A percentile compares a stretch with the other conserved stretches of the same genome.
These are phyloP conservation scores for Trypanosomatidae sp. DNA, from an alignment of 208 protist genomes.

Conservation along the genomic window DNA sequence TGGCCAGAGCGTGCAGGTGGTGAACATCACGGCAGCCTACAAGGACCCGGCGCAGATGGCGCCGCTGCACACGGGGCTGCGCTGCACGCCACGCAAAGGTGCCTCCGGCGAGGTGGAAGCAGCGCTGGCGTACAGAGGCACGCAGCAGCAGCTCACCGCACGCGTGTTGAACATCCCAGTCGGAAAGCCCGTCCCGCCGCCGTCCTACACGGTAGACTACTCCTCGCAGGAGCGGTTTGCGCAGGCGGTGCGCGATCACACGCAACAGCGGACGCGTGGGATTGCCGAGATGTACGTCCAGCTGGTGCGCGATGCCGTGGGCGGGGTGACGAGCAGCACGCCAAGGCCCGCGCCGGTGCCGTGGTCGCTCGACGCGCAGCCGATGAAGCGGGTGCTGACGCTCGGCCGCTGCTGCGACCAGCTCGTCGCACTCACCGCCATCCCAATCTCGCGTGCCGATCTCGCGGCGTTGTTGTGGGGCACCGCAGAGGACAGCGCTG, in stretches of 20 bases:
- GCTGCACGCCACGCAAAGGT: slow-evolving; percentile 29
- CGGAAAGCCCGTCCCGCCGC: slow-evolving; percentile 13
- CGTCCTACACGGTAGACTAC: slow-evolving; percentile 37
- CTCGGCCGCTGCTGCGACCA: slow-evolving; percentile 65
- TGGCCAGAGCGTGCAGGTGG: slow-evolving; percentile 74
- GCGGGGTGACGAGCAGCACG: slow-evolving; percentile 29
- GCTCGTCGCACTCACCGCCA: slow-evolving; percentile 65
- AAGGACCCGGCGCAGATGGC: slow-evolving; percentile 62
- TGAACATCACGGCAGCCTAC: slow-evolving; percentile 73
- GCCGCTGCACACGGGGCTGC: slow-evolving; percentile 33
- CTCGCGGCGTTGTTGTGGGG: slow-evolving; percentile 72
- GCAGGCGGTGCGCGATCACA: slow-evolving; percentile 76
- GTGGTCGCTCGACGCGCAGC: slow-evolving; percentile 51
- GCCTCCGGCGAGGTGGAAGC: slow-evolving; percentile 30
- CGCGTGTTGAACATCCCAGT: slow-evolving; percentile 19
- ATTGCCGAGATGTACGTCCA: slow-evolving; percentile 80
- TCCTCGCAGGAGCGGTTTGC: slow-evolving; percentile 62
- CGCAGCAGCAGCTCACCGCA: slow-evolving; percentile 40
- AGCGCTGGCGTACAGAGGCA: slow-evolving; percentile 34
- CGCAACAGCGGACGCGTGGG: slow-evolving; percentile 58
- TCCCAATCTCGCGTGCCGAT: slow-evolving; percentile 47
- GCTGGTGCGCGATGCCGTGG: slow-evolving; percentile 60
- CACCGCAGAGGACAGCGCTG: too few species aligned
- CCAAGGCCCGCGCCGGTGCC: slow-evolving; percentile 22
- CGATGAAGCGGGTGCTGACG: slow-evolving; percentile 39